Conservation (phyloP, 306 rosid species). For the Vicia faba region DNA sequence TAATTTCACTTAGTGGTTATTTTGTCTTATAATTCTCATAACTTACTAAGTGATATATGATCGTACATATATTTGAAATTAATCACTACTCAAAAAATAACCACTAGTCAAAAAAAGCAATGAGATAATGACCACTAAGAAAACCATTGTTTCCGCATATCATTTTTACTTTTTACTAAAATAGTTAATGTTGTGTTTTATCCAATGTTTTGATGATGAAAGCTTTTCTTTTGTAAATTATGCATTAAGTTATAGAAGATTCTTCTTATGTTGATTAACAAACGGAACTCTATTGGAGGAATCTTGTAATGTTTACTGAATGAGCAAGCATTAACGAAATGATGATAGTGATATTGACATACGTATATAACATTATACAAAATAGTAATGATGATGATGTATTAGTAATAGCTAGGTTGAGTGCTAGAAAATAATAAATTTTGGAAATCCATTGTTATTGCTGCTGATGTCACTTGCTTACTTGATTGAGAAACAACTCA, state of each 20-base stretch:
- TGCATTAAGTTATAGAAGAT: constrained; percentile 1
- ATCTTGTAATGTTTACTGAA: constrained; percentile 36
- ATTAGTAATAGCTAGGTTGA: not conserved
- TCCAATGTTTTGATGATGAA: not conserved
- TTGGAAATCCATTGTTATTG: not conserved
- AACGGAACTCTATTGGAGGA: constrained; percentile 31
- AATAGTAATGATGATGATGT: not conserved
- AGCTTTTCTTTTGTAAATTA: not conserved
- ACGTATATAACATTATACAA: not conserved
- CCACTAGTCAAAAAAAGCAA: not conserved
- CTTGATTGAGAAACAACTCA: constrained; percentile 33
- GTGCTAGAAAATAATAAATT: not conserved
- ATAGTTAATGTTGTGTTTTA: not conserved
- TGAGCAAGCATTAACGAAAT: constrained; percentile 41
- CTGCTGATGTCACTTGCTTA: constrained; percentile 23
- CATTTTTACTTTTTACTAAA: constrained; percentile 19
- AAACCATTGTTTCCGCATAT: constrained; percentile 16
- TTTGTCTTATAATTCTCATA: not conserved
- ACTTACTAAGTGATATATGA: not conserved
- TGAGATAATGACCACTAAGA: constrained; percentile 25
- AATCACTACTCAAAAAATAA: not conserved
- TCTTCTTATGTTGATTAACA: constrained; percentile 4
- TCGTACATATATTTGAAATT: not conserved
- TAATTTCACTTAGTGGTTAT: not conserved
- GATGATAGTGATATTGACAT: constrained; percentile 15